phyloP scores from a whole-genome alignment of 176 grass and related monocot genomes.

The Eleusine indica region DNA sequence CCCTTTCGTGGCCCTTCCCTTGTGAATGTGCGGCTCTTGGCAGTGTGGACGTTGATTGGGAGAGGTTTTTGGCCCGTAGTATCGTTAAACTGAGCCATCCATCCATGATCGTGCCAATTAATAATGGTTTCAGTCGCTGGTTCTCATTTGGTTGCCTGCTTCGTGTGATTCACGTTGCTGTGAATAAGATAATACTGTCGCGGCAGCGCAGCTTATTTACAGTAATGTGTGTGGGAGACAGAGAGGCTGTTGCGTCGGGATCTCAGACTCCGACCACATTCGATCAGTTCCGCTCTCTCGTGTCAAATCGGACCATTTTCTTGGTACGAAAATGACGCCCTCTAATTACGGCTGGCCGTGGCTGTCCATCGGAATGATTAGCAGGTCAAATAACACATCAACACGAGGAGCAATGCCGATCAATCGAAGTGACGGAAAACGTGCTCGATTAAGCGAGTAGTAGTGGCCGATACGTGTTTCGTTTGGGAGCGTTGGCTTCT shows the following conservation, averaged over 20 bases:
- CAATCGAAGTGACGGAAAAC: not conserved
- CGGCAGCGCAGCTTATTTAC: not conserved
- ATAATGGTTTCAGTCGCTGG: not conserved
- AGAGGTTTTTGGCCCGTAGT: not conserved
- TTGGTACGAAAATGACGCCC: slow-evolving; percentile 10
- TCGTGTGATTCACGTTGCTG: slow-evolving; percentile 31
- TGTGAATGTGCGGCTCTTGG: not conserved
- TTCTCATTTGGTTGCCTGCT: not conserved
- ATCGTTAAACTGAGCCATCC: not conserved
- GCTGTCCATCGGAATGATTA: not conserved
- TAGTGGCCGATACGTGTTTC: not conserved
- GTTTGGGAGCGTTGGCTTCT: not conserved
- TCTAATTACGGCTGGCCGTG: too few species aligned
- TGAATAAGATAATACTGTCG: slow-evolving; percentile 1
- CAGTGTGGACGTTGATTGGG: not conserved
- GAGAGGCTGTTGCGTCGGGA: not conserved
- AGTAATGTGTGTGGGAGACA: not conserved
- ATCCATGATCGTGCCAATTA: not conserved
- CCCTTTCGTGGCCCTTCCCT: slow-evolving; percentile 17
- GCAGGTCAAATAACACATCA: not conserved
- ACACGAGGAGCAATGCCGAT: not conserved
- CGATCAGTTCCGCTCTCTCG: slow-evolving; percentile 5
- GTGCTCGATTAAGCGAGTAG: not conserved
- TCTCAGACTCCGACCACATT: not conserved
- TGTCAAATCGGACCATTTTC: slow-evolving; percentile 12